These are phyloP conservation scores for Xylariaceae sp. DNA, from an alignment of 2,329 filamentous ascomycete species.

Conservation along the genomic window DNA sequence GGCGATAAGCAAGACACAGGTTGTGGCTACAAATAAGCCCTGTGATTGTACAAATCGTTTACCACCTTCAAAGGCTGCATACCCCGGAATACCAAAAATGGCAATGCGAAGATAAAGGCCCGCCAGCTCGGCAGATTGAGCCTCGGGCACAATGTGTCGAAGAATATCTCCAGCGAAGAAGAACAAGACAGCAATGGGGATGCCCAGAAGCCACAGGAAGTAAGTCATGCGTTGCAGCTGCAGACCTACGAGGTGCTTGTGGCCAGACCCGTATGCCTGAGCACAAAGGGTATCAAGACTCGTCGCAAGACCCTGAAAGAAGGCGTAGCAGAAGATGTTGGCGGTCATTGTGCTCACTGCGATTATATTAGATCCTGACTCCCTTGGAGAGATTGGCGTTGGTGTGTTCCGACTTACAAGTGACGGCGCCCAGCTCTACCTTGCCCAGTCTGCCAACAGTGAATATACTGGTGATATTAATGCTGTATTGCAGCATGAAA, in stretches of 20 bases:
- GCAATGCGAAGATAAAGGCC: conserved; percentile 69
- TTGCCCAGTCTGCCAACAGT: conserved; percentile 71
- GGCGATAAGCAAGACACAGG: conserved; percentile 70
- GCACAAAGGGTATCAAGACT: conserved; percentile 88
- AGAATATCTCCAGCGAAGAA: conserved; percentile 62
- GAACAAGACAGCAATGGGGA: conserved; percentile 69
- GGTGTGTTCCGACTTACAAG: conserved; percentile 34
- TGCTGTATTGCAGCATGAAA: conserved; percentile 75
- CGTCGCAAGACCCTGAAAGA: conserved; percentile 81
- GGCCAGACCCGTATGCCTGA: conserved; percentile 88
- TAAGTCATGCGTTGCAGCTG: conserved; percentile 76
- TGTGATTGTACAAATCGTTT: conserved; percentile 81
- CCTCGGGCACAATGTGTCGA: conserved; percentile 60
- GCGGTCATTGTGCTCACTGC: conserved; percentile 69
- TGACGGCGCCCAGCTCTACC: conserved; percentile 61
- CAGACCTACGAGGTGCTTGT: conserved; percentile 79
- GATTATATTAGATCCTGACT: conserved; percentile 14
- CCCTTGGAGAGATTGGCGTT: neutral
- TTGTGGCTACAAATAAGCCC: conserved; percentile 72
- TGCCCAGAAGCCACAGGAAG: conserved; percentile 65
- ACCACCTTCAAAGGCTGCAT: conserved; percentile 68
- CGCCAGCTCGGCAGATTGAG: conserved; percentile 63
- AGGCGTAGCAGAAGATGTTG: conserved; percentile 70
- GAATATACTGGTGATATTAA: conserved; percentile 78
- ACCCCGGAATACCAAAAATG: conserved; percentile 66